Conservation (phyloP, 805 yeast genomes). For the Scheffersomyces ergatensis region DNA sequence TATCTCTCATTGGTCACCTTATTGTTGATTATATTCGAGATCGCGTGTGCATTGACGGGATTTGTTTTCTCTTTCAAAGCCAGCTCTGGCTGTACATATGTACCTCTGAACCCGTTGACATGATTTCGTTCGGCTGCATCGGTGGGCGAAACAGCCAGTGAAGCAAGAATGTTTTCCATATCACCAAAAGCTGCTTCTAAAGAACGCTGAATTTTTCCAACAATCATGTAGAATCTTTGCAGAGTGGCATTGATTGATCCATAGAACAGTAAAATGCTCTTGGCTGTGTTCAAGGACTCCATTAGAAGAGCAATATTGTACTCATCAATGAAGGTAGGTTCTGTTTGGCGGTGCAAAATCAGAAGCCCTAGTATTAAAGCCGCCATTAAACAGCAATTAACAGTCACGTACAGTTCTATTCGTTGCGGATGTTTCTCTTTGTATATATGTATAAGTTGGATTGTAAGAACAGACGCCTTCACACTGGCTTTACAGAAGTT, state of each 20-base stretch:
- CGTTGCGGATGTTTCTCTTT: conserved; percentile 27
- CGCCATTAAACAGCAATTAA: conserved; percentile 32
- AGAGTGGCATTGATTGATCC: conserved; percentile 11
- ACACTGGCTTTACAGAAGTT: conserved; percentile 34
- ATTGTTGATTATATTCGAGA: too few relatives aligned
- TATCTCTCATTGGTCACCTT: too few relatives aligned
- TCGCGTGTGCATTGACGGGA: too few relatives aligned
- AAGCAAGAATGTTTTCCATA: neutral
- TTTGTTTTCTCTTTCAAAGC: too few relatives aligned
- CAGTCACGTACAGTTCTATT: conserved; percentile 30
- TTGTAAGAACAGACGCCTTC: conserved; percentile 31
- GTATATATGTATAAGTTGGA: conserved; percentile 27
- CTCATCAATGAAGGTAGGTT: conserved; percentile 10
- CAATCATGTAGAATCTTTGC: conserved; percentile 9
- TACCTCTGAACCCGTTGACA: too few relatives aligned
- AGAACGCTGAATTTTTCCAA: conserved; percentile 11
- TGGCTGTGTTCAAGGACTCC: conserved; percentile 9
- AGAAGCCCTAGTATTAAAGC: conserved; percentile 33
- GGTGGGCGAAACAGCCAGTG: neutral
- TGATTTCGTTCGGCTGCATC: too few relatives aligned
- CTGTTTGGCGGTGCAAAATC: conserved; percentile 16
- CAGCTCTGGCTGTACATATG: too few relatives aligned
- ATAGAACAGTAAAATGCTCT: conserved; percentile 7
- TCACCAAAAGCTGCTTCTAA: conserved; percentile 7
- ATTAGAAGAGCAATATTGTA: conserved; percentile 8